These are phyloP conservation scores for Antarctomyces pellizariae DNA, from an alignment of 495 filamentous ascomycete genomes.

Conservation along the genomic window DNA sequence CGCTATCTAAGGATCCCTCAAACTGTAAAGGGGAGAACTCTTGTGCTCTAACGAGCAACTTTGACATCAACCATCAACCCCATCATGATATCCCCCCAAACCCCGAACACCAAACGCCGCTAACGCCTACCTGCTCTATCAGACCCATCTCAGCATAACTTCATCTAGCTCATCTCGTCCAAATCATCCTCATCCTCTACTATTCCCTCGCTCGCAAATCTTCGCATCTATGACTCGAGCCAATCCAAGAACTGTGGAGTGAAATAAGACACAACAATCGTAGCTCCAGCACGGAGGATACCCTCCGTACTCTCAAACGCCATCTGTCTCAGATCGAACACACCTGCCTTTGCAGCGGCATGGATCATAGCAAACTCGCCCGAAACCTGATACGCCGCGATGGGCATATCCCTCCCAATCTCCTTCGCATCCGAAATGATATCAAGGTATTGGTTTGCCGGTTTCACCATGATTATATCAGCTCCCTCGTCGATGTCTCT, in stretches of 20 bases:
- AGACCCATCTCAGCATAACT: too few relatives aligned
- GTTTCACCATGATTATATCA: conserved; percentile 98
- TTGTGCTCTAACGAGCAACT: too few relatives aligned
- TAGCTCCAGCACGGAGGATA: conserved; percentile 78
- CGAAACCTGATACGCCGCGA: conserved; percentile 90
- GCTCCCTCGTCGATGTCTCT: conserved; percentile 84
- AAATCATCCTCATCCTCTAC: too few relatives aligned
- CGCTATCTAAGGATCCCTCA: too few relatives aligned
- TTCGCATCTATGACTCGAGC: conserved; percentile 28
- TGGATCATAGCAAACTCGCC: conserved; percentile 98
- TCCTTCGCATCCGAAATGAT: conserved; percentile 94
- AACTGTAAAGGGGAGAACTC: too few relatives aligned
- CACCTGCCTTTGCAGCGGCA: conserved; percentile 81
- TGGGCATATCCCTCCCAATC: conserved; percentile 64
- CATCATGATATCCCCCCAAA: too few relatives aligned
- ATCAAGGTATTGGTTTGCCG: conserved; percentile 79
- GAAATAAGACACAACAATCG: conserved; percentile 84
- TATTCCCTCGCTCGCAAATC: too few relatives aligned
- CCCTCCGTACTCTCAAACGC: conserved; percentile 84
- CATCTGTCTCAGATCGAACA: conserved; percentile 94
- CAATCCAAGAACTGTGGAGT: conserved; percentile 84
- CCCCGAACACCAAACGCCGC: too few relatives aligned
- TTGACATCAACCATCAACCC: too few relatives aligned
- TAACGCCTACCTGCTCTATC: too few relatives aligned
- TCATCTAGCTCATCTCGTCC: too few relatives aligned